Conservation (phyloP, 345 rosid genomes). For the Linum tenue region DNA sequence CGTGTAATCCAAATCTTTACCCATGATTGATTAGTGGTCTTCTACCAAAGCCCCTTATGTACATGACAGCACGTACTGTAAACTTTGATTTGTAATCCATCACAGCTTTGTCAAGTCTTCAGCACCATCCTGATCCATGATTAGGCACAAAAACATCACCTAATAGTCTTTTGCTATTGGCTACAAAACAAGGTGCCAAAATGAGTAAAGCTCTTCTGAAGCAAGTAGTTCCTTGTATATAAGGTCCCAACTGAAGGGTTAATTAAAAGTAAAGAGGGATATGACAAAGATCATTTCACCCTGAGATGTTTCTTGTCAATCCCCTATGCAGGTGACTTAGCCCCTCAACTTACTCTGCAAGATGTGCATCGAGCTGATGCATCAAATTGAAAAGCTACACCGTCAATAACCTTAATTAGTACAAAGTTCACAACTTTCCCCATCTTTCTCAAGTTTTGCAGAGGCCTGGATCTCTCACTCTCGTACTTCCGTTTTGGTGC, state of each 20-base stretch:
- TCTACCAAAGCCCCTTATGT: too few species aligned
- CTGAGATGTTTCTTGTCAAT: conserved; percentile 12
- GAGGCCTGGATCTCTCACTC: conserved; percentile 7
- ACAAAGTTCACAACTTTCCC: conserved; percentile 7
- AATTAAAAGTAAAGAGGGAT: not conserved
- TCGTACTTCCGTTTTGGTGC: conserved; percentile 6
- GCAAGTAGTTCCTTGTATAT: conserved; percentile 31
- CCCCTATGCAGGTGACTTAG: conserved; percentile 7
- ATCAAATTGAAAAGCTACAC: conserved; percentile 9
- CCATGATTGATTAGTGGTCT: too few species aligned
- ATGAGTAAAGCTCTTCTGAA: conserved; percentile 20
- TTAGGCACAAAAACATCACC: too few species aligned
- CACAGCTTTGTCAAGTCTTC: too few species aligned
- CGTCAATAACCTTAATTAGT: conserved; percentile 8
- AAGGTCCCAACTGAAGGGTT: not conserved
- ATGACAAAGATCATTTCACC: conserved; percentile 10
- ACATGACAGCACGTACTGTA: too few species aligned
- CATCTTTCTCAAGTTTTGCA: not conserved
- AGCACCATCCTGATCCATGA: too few species aligned
- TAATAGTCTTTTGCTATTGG: too few species aligned
- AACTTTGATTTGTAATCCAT: too few species aligned
- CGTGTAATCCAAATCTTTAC: too few species aligned
- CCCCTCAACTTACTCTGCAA: conserved; percentile 4
- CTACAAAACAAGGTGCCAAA: not conserved
- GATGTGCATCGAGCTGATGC: conserved; percentile 42